Percentiles rank a stretch among this genome's conserved stretches.
Evolutionary conservation across 2,329 filamentous ascomycete genomes (phyloP).

Genomic region (Rhytidhysteron rufulum): DNA sequence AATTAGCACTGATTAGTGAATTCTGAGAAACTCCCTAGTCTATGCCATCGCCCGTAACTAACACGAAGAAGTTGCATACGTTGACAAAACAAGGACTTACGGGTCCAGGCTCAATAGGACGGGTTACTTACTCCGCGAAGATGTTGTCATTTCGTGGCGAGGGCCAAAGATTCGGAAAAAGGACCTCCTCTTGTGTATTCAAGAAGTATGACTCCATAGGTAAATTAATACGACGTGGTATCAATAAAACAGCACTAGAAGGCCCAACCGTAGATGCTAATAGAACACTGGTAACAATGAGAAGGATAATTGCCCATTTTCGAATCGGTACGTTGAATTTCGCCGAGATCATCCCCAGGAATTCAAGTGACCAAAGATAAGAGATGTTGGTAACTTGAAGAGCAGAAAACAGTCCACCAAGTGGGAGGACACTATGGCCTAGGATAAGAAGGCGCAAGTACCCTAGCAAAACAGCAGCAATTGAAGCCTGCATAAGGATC

Average conservation of each 20-base stretch:
- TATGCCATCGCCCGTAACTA: no score
- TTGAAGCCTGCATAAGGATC: constrained; percentile 18
- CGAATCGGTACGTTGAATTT: background rate
- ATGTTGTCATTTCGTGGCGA: no score
- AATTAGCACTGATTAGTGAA: no score
- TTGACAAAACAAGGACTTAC: no score
- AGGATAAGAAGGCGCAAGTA: background rate
- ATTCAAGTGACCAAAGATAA: background rate
- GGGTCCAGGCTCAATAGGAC: no score
- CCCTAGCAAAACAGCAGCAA: constrained; percentile 17
- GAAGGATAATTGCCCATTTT: background rate
- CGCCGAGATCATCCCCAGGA: background rate
- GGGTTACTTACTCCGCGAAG: no score
- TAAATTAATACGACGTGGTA: background rate
- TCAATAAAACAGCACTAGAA: background rate
- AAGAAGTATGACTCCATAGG: background rate
- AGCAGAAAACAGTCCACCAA: background rate
- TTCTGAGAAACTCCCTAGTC: no score
- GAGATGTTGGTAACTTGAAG: background rate
- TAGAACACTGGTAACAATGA: background rate
- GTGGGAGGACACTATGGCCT: background rate
- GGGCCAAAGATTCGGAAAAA: no score
- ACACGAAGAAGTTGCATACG: no score
- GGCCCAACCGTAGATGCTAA: background rate
- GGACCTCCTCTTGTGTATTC: background rate